Conservation (phyloP, 1,139 yeast genomes). For the Protomyces lactucae-debilis region DNA sequence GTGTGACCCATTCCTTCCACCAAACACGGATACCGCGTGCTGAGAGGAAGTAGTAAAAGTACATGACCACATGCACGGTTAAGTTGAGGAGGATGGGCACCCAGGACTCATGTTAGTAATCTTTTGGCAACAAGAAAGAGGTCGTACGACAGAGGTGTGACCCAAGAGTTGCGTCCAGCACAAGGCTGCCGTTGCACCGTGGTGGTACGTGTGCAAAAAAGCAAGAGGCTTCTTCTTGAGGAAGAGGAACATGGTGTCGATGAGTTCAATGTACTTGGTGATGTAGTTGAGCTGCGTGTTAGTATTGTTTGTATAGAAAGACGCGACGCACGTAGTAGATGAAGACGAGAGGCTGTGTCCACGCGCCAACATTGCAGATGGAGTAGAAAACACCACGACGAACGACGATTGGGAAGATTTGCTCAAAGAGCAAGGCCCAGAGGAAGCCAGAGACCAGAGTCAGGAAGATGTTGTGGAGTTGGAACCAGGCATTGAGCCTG, state of each 20-base stretch:
- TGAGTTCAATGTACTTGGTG: constrained; percentile 61
- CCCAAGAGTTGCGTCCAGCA: constrained; percentile 95
- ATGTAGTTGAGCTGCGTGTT: constrained; percentile 23
- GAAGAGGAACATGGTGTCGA: constrained; percentile 89
- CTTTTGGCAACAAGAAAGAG: not conserved
- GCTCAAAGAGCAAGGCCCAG: constrained; percentile 70
- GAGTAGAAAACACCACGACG: constrained; percentile 78
- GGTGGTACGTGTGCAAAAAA: constrained; percentile 85
- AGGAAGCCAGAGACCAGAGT: constrained; percentile 65
- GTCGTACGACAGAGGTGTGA: constrained; percentile 56
- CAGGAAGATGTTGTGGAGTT: constrained; percentile 73
- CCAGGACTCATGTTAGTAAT: constrained; percentile 53
- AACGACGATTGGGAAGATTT: constrained; percentile 72
- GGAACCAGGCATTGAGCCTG: constrained; percentile 66
- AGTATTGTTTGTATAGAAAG: not conserved
- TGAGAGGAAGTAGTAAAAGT: constrained; percentile 92
- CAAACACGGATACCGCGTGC: constrained; percentile 94
- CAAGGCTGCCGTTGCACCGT: constrained; percentile 94
- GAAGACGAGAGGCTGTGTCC: constrained; percentile 79
- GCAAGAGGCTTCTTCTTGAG: constrained; percentile 75
- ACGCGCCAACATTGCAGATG: constrained; percentile 72
- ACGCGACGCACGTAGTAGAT: constrained; percentile 52
- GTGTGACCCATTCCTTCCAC: constrained; percentile 99
- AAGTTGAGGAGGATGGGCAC: constrained; percentile 85
- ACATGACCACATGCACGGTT: constrained; percentile 94